A percentile compares a stretch with the other conserved stretches of the same genome.
These are phyloP conservation scores for Elaeagnus macrophylla DNA, from an alignment of 306 rosid genomes.

Conservation along the genomic window DNA sequence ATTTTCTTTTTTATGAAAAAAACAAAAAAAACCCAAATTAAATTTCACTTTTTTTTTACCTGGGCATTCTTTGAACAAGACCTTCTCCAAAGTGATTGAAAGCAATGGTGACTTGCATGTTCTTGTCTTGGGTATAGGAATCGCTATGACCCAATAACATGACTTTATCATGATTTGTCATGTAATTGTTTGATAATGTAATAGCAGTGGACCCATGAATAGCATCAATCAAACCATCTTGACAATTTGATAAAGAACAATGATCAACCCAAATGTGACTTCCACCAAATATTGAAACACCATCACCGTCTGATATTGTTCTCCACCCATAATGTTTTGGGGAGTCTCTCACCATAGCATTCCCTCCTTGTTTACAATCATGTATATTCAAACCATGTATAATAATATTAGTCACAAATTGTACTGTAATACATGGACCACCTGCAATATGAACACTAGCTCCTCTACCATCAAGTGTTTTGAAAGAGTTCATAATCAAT, in stretches of 20 bases:
- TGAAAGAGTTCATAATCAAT: slow-evolving; percentile 87
- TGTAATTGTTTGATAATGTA: slow-evolving; percentile 85
- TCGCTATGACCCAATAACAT: slow-evolving; percentile 93
- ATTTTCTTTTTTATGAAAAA: neutral
- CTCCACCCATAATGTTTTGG: slow-evolving; percentile 84
- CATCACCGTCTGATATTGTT: slow-evolving; percentile 88
- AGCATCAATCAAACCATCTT: slow-evolving; percentile 78
- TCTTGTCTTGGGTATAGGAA: slow-evolving; percentile 68
- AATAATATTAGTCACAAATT: slow-evolving; percentile 74
- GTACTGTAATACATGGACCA: slow-evolving; percentile 92
- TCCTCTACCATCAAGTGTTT: slow-evolving; percentile 86
- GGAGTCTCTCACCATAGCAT: slow-evolving; percentile 73
- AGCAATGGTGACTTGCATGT: slow-evolving; percentile 92
- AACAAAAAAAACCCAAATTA: neutral
- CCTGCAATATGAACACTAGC: slow-evolving; percentile 91
- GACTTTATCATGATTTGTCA: slow-evolving; percentile 96
- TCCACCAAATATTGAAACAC: slow-evolving; percentile 91
- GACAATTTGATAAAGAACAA: slow-evolving; percentile 73
- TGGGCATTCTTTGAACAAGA: slow-evolving; percentile 93
- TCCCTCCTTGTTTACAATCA: slow-evolving; percentile 88
- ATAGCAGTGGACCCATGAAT: slow-evolving; percentile 79
- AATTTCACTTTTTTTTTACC: slow-evolving; percentile 26
- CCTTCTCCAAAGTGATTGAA: slow-evolving; percentile 98
- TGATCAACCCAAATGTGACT: slow-evolving; percentile 95
- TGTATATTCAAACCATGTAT: slow-evolving; percentile 73